A percentile compares a stretch with the other conserved stretches of the same genome.
phyloP scores from a whole-genome alignment of 345 rosid species.

The Eucalyptus viminalis region DNA sequence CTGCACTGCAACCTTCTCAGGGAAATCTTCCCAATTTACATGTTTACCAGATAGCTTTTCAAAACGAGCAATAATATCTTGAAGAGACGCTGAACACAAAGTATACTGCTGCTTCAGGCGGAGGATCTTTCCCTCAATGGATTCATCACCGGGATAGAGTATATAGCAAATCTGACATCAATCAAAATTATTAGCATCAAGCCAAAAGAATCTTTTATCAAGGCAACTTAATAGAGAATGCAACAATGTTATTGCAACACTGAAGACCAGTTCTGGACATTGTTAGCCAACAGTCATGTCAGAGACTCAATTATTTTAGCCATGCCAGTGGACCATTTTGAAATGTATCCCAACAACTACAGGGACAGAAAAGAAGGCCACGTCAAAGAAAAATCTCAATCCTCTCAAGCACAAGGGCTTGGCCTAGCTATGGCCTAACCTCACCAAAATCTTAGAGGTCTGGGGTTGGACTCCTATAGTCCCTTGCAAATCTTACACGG shows the following conservation, averaged over 20 bases:
- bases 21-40: constrained; percentile 27
- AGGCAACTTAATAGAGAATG: neutral
- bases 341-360: neutral
- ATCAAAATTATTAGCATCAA: neutral
- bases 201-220: neutral
- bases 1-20: constrained; percentile 37
- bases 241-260: neutral
- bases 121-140: constrained; percentile 31
- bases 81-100: constrained; percentile 38
- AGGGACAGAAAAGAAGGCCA: neutral
- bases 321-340: neutral
- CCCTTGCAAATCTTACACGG: neutral
- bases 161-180: constrained; percentile 31
- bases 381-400: neutral
- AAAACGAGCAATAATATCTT: constrained; percentile 34
- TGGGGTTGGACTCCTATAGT: neutral
- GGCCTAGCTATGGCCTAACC: neutral
- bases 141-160: constrained; percentile 41
- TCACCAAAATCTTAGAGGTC: neutral
- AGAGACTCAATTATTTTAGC: neutral
- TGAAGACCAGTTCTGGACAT: neutral
- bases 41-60: constrained; percentile 18
- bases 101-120: constrained; percentile 45
- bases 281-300: neutral
- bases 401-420: neutral